Conservation (phyloP, 495 filamentous ascomycete genomes). For the Aspergillus cristatus region DNA sequence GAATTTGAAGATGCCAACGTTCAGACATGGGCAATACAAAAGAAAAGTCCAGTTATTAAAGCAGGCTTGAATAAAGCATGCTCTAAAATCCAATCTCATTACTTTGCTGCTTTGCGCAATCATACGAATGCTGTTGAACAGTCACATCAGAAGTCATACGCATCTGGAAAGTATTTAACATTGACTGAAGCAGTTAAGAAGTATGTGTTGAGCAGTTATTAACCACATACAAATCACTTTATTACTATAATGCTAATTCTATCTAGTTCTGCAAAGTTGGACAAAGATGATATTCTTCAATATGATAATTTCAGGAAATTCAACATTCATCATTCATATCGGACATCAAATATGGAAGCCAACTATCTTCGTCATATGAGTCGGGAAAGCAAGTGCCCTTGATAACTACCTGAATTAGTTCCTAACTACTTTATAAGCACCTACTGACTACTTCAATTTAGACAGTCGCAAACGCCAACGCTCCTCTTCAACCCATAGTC, state of each 20-base stretch:
- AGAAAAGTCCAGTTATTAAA: constrained; percentile 5
- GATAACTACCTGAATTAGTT: neutral
- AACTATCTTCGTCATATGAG: constrained; percentile 5
- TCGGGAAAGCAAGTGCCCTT: constrained; percentile 6
- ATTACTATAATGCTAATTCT: neutral
- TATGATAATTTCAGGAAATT: neutral
- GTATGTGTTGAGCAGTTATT: constrained; percentile 6
- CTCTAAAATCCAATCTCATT: constrained; percentile 6
- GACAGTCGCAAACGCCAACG: neutral
- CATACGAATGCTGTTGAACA: constrained; percentile 9
- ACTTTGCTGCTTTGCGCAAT: constrained; percentile 3
- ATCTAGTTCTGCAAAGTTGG: constrained; percentile 5
- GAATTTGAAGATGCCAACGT: constrained; percentile 1
- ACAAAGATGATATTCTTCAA: constrained; percentile 5
- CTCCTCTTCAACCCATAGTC: neutral
- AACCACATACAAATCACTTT: neutral
- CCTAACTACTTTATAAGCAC: too few relatives aligned
- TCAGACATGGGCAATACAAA: constrained; percentile 6
- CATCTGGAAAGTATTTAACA: constrained; percentile 4
- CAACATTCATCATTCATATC: constrained; percentile 3
- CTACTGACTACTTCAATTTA: too few relatives aligned
- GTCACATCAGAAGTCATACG: constrained; percentile 7
- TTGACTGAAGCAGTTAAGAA: constrained; percentile 3
- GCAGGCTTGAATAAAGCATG: constrained; percentile 7
- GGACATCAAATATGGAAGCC: constrained; percentile 4